Conservation (phyloP, 108 stramenopile genomes). For the Discostella stelligeroides region DNA sequence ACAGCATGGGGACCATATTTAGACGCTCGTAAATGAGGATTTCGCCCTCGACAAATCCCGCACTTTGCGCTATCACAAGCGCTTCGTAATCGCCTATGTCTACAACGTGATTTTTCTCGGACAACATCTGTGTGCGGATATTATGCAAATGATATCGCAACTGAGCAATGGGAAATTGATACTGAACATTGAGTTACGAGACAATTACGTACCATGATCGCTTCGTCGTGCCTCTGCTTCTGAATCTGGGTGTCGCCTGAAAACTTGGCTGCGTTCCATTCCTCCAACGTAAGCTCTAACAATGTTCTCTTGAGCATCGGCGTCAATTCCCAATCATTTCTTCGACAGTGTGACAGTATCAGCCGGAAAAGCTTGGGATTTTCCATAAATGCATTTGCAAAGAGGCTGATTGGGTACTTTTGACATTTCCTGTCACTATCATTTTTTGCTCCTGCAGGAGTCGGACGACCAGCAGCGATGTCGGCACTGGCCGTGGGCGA, state of each 20-base stretch:
- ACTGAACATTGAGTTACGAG: background rate
- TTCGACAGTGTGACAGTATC: constrained; percentile 81
- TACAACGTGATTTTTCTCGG: constrained; percentile 37
- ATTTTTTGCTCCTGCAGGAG: constrained; percentile 12
- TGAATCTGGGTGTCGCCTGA: constrained; percentile 73
- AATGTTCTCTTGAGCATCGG: constrained; percentile 75
- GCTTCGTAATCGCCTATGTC: constrained; percentile 88
- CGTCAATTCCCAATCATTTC: constrained; percentile 71
- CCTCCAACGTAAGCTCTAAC: constrained; percentile 81
- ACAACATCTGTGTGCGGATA: constrained; percentile 51
- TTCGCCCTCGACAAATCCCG: constrained; percentile 80
- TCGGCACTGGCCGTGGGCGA: constrained; percentile 65
- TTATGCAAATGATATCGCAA: background rate
- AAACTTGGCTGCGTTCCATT: constrained; percentile 82
- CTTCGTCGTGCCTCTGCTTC: constrained; percentile 73
- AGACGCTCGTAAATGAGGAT: constrained; percentile 79
- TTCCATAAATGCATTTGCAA: constrained; percentile 82
- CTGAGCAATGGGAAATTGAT: background rate
- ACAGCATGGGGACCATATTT: constrained; percentile 81
- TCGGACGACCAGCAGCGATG: constrained; percentile 48
- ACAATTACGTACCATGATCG: constrained; percentile 59
- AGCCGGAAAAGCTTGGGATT: constrained; percentile 81
- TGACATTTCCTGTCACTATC: constrained; percentile 47
- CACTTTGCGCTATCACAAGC: constrained; percentile 79
- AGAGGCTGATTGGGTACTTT: constrained; percentile 78